These are phyloP conservation scores for Apiospora marii DNA, from an alignment of 2,329 filamentous ascomycete genomes.

Conservation along the genomic window DNA sequence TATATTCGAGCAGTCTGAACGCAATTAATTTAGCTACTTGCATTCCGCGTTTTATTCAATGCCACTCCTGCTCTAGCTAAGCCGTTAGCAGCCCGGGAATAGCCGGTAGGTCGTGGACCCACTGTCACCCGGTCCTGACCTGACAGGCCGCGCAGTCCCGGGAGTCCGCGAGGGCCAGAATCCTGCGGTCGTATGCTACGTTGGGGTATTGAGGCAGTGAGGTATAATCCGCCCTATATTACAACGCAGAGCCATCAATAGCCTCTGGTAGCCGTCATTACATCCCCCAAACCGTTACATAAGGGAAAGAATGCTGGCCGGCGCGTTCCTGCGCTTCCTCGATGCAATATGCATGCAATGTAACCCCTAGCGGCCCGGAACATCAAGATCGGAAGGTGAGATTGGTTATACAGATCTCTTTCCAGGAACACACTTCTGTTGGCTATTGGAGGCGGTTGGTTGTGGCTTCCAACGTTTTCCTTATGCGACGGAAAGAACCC, in stretches of 20 bases:
- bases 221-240: background rate
- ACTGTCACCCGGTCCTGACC: constrained; percentile 10
- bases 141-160: constrained; percentile 1
- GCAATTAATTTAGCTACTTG: too few species aligned
- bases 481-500: background rate
- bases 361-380: background rate
- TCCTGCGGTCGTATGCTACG: background rate
- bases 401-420: background rate
- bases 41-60: too few species aligned
- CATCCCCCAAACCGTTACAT: background rate
- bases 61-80: background rate
- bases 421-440: background rate
- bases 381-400: constrained; percentile 4
- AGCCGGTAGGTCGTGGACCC: constrained; percentile 8
- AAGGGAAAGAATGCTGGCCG: background rate
- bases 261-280: background rate
- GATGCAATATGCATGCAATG: background rate
- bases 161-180: background rate
- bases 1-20: too few species aligned
- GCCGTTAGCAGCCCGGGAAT: background rate
- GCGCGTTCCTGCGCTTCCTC: background rate
- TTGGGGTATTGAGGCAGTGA: background rate
- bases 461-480: background rate
- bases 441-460: background rate
- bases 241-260: background rate